Evolutionary conservation across 1,139 yeast species (phyloP), one percentile per base, ranked within the genome.

Genomic region (Saccharomycopsis crataegensis): DNA sequence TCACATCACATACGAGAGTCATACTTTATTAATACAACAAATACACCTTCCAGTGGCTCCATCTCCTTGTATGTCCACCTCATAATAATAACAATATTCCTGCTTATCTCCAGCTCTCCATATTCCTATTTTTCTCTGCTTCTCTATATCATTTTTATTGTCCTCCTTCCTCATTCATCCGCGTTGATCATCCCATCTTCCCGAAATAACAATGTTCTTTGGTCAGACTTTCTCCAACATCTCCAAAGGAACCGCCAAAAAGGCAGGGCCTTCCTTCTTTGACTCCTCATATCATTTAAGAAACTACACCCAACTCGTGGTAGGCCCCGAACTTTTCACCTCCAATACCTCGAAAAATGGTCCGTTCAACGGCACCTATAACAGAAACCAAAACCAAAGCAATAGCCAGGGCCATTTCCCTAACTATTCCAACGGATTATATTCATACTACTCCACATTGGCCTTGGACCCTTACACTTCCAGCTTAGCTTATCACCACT

Each of bases 211-310:
- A 38, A 55, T 55, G 58, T 52, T 51, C 8, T 55, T 55, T 43
- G 42, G 53, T 36, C 50, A 56, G 32, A 43, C 58, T 12, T 56
- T 56, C 37, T 32, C 57, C 17, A 56, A 36, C 32, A 28, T 56
- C 22, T 46, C 51, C 14, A 54, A 50, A 40, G 49, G 48, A 16
- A 53, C 58, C 22, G 45, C 54, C n/a, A 47, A 52, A 8, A 57
- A 57, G 38, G 57, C 58, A 4, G 28, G 28, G 9, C 59, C 59
- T 8, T 54, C 57, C 11, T 57, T 57, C 45, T 57, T 57, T 48
- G 59, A 57, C 31, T 52, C 56, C 17, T 49, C 59, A 1, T 57
- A 55, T 22, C 59, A 57, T 49, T 42, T 57, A n/a, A 46, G 54
- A 40, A 54, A 54, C 51, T 57, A 57, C 53, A 54, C 57, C 14